phyloP scores from a whole-genome alignment of 345 rosid genomes.

The Eucalyptus tenuipes region DNA sequence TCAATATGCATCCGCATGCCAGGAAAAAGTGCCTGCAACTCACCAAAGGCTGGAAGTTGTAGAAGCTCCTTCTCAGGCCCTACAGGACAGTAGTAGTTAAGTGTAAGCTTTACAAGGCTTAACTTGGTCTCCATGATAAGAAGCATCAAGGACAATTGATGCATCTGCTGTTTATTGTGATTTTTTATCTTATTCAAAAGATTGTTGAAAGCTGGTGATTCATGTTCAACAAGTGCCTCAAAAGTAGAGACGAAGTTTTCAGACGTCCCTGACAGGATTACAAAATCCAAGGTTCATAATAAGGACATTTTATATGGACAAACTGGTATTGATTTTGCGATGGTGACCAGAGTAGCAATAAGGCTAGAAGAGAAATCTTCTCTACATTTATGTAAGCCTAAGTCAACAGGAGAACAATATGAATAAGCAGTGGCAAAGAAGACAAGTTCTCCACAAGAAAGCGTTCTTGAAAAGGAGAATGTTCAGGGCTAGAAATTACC shows the following conservation, averaged over 20 bases:
- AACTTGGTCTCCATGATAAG: not conserved
- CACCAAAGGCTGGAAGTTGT: slow-evolving; percentile 74
- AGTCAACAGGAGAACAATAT: not conserved
- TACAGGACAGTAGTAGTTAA: not conserved
- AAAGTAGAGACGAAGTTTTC: not conserved
- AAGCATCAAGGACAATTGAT: not conserved
- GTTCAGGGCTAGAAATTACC: slow-evolving; percentile 27
- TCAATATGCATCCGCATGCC: slow-evolving; percentile 42
- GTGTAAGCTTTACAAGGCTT: not conserved
- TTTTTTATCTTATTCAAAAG: not conserved
- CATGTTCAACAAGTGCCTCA: not conserved
- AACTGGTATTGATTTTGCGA: not conserved
- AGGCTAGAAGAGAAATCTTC: not conserved
- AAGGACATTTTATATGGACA: not conserved
- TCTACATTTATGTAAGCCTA: not conserved
- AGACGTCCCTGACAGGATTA: not conserved
- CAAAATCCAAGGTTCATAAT: not conserved
- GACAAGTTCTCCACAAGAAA: not conserved
- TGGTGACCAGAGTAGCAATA: not conserved
- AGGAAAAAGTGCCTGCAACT: slow-evolving; percentile 72
- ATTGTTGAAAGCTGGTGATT: not conserved
- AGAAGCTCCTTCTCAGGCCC: slow-evolving; percentile 95
- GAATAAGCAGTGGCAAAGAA: not conserved
- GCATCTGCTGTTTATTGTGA: not conserved
- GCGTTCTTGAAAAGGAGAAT: not conserved